Base-by-base conservation (phyloP, 2,329 filamentous ascomycete species). In the Sporothrix inflata region DNA sequence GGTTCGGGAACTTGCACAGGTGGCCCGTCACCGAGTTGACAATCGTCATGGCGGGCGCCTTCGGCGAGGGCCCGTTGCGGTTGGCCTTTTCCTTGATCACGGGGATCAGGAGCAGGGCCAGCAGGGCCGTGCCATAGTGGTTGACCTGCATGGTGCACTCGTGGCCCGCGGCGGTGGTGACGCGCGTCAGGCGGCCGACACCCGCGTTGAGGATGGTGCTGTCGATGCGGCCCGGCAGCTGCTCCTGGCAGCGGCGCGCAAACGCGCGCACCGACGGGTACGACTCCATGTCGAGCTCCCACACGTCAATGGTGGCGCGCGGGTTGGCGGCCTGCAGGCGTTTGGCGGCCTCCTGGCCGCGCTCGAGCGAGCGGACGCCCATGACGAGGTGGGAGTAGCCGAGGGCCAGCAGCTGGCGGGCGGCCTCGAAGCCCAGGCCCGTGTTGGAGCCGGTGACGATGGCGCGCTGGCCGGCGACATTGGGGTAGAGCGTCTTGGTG, bases 91-190 rank as follows among this genome's bases (percentile, higher is more conserved):
- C 57, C 19, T 53, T 47, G 21, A 88, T 77, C 40, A 83, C 82
- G 0, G 85, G 86, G 0, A 88, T 76, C 3, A 88, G 71, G 0
- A 86, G 78, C 0, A 86, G 53, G 0, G 77, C 75, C n/a, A 82
- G 72, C 1, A 80, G 71, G 0, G 73, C 73, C 0, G 79, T 81
- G 27, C 78, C 76, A 11, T 79, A 60, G 73, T 81, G 78, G 63
- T 81, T 81, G 68, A 80, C 77, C 70, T 82, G 80, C 1, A 82
- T 73, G 0, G 75, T 73, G 16, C 69, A 68, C 72, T 82, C 80
- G 53, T 73, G 72, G 51, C 69, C 69, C 9, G 51, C 11, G 21
- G 51, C 30, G 68, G 79, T 77, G 0, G 77, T 77, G 0, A 78
- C 78, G 45, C 72, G 68, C 30, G 6, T 12, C 3, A 60, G 2